Base-by-base conservation (phyloP, 225 moss, liverwort and hornwort species). In the Pseudisothecium myosuroides region DNA sequence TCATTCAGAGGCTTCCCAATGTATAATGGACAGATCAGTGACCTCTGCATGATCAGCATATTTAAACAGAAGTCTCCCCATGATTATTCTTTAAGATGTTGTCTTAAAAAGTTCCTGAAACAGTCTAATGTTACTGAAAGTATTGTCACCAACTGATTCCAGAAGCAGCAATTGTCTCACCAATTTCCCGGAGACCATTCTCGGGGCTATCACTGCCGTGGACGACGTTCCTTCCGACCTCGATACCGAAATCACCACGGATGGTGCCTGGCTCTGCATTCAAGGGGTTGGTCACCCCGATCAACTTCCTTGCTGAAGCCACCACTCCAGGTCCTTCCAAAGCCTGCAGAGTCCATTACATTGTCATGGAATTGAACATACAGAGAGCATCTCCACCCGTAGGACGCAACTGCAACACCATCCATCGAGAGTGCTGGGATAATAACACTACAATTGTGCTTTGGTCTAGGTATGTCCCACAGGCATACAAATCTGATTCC, bases 301-400 rank as follows among this genome's bases (percentile, higher is more conserved):
- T 98, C 90, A 98, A 85, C 92, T 96, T 97, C 85, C 98, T 93
- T 29, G 98, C 97, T 67, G 98, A 93, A 32, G 98, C 98, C 87
- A 98, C 97, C 64, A 97, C 97, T 54, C 98, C 96, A 29, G 97
- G 95, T n/a, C 98, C 98, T 92, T 98, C 96, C 94, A 97, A 96
- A 60, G 96, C 98, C 96, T 96, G 88, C 71, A 50, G 29, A 62
- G 86, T 49, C 24, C 72, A 85, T 59, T 26, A 26, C 59, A 45
- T 24, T 32, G 58, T 59, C 73, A 85, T 16, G 59, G 32, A 73
- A 59, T 45, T 73, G 58, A 55, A 31, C 41, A 56, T 39, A 32
- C 52, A n/a, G 24, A 67, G 18, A 36, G n/a, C n/a, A 83, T 52
- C n/a, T 54, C n/a, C 66, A 66, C 24, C 27, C n/a, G 28, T 27